Conservation (phyloP, 2,329 filamentous ascomycete species). For the Tolypocladium cylindrosporum region DNA sequence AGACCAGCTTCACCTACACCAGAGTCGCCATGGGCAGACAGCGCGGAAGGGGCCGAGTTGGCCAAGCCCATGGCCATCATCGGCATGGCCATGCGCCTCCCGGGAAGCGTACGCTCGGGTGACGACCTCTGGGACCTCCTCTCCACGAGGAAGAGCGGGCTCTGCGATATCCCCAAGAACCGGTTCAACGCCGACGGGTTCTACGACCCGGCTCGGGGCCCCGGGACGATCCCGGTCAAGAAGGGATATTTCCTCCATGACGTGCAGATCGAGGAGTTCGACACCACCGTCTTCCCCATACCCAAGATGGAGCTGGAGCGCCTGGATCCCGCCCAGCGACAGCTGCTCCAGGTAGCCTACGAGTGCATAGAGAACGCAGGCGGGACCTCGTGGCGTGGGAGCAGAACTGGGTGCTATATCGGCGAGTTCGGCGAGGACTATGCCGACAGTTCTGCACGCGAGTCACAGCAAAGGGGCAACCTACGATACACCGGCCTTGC, state of each 20-base stretch:
- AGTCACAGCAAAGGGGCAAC: slow-evolving; percentile 1
- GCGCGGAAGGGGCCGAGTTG: too few relatives aligned
- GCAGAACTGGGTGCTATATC: slow-evolving; percentile 5
- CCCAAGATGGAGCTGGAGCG: slow-evolving; percentile 14
- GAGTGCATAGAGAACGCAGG: slow-evolving; percentile 7
- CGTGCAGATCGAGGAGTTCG: slow-evolving; percentile 9
- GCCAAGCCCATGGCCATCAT: slow-evolving; percentile 25
- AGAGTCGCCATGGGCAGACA: too few relatives aligned
- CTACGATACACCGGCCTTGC: slow-evolving; percentile 14
- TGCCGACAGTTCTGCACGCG: slow-evolving; percentile 1
- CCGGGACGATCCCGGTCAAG: slow-evolving; percentile 1
- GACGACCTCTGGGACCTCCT: slow-evolving; percentile 29
- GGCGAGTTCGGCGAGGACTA: slow-evolving; percentile 7
- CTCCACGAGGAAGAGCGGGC: slow-evolving; percentile 3
- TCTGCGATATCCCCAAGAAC: slow-evolving; percentile 3
- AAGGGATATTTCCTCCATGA: slow-evolving; percentile 16
- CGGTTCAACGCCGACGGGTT: slow-evolving; percentile 8
- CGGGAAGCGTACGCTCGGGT: slow-evolving; percentile 24
- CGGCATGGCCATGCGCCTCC: slow-evolving; percentile 31
- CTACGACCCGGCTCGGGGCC: slow-evolving; percentile 2
- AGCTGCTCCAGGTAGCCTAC: slow-evolving; percentile 17
- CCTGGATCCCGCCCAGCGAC: slow-evolving; percentile 20
- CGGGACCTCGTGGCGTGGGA: background rate
- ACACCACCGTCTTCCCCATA: slow-evolving; percentile 15
- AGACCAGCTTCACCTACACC: too few relatives aligned